These are phyloP conservation scores for Abelmoschus esculentus DNA, from an alignment of 345 rosid genomes.

Conservation along the genomic window DNA sequence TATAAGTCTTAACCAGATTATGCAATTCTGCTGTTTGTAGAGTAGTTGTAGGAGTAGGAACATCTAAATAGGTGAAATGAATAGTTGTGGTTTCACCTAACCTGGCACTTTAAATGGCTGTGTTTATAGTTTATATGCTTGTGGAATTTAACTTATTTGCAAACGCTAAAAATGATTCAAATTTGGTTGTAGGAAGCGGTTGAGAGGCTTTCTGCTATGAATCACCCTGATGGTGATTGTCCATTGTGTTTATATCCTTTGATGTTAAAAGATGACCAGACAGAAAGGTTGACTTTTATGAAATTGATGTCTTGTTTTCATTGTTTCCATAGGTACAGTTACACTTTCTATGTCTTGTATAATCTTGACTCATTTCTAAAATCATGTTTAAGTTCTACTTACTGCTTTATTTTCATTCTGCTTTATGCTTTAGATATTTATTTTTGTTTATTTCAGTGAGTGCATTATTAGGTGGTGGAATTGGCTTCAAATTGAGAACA, in stretches of 20 bases:
- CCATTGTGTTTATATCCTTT: slow-evolving; percentile 73
- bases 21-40: background rate
- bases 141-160: background rate
- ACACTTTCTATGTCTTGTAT: background rate
- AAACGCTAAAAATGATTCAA: background rate
- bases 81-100: background rate
- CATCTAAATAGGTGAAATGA: background rate
- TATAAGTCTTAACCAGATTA: background rate
- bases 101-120: background rate
- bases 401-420: slow-evolving; percentile 10
- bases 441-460: slow-evolving; percentile 39
- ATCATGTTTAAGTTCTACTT: background rate
- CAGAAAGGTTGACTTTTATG: slow-evolving; percentile 61
- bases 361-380: slow-evolving; percentile 1
- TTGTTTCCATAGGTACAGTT: slow-evolving; percentile 74
- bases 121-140: background rate
- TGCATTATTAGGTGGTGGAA: slow-evolving; percentile 92
- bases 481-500: slow-evolving; percentile 58
- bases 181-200: slow-evolving; percentile 62
- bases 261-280: slow-evolving; percentile 43
- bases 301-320: slow-evolving; percentile 98
- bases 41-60: background rate
- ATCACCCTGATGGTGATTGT: slow-evolving; percentile 87
- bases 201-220: slow-evolving; percentile 71
- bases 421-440: slow-evolving; percentile 7